These are phyloP conservation scores for Pseudoneurospora amorphoporcata DNA, from an alignment of 495 filamentous ascomycete genomes.

Conservation along the genomic window DNA sequence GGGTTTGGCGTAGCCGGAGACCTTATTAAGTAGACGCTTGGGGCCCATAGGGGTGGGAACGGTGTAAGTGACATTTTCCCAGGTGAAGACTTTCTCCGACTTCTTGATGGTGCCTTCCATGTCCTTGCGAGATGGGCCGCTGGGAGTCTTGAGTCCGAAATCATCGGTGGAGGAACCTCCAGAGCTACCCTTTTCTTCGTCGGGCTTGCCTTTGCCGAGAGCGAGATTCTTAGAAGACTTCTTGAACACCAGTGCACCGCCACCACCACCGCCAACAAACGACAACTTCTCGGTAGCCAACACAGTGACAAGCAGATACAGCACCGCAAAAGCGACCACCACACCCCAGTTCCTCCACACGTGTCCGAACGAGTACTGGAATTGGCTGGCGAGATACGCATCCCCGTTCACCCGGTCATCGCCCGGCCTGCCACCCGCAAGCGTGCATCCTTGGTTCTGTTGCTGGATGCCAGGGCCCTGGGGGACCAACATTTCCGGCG, in stretches of 20 bases:
- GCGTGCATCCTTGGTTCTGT: slow-evolving; percentile 49
- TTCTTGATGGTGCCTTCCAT: slow-evolving; percentile 13
- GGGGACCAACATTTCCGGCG: slow-evolving; percentile 45
- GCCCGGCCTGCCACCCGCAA: slow-evolving; percentile 44
- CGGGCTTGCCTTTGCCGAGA: neutral
- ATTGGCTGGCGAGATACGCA: slow-evolving; percentile 48
- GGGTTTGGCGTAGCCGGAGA: slow-evolving; percentile 71
- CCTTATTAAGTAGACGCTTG: slow-evolving; percentile 50
- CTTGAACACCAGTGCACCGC: slow-evolving; percentile 26
- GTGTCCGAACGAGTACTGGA: slow-evolving; percentile 49
- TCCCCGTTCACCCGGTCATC: slow-evolving; percentile 44
- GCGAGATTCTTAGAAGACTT: slow-evolving; percentile 15
- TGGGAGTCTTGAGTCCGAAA: slow-evolving; percentile 14
- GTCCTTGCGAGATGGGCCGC: slow-evolving; percentile 32
- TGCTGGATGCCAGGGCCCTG: slow-evolving; percentile 42
- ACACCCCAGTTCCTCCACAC: slow-evolving; percentile 79
- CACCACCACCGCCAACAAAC: slow-evolving; percentile 24
- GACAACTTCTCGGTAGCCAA: slow-evolving; percentile 48
- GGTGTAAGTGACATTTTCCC: slow-evolving; percentile 51
- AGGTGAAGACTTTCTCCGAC: slow-evolving; percentile 41
- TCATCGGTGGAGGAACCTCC: slow-evolving; percentile 13
- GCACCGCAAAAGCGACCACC: slow-evolving; percentile 54
- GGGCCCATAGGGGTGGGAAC: slow-evolving; percentile 54
- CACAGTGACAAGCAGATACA: slow-evolving; percentile 61
- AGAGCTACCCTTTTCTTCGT: slow-evolving; percentile 36